These are phyloP conservation scores for Rubia peregrina DNA, from an alignment of 305 asterid genomes.

Conservation along the genomic window DNA sequence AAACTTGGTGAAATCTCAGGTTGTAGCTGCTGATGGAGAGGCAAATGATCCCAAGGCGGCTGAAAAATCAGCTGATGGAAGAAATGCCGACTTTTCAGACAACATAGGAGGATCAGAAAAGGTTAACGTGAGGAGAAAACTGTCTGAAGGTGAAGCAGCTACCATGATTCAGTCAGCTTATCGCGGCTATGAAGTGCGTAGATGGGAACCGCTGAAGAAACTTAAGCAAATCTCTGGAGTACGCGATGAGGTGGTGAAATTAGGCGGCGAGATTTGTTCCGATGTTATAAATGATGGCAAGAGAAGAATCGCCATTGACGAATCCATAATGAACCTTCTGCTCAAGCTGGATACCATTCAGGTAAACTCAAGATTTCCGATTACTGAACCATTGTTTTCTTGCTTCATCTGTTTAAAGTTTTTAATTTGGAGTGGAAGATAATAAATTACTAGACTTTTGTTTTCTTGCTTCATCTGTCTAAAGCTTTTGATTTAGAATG, in stretches of 20 bases:
- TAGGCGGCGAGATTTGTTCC: conserved; percentile 29
- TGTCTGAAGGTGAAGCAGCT: conserved; percentile 57
- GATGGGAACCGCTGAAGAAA: conserved; percentile 59
- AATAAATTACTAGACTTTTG: background rate
- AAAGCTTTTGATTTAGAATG: background rate
- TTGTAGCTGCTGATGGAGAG: background rate
- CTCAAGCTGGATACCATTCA: conserved; percentile 59
- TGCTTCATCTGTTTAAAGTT: too few species aligned
- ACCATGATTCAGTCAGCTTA: conserved; percentile 53
- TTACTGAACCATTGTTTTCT: background rate
- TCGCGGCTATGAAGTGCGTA: conserved; percentile 56
- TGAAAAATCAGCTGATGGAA: conserved; percentile 16
- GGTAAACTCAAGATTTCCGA: conserved; percentile 31
- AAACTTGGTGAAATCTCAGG: background rate
- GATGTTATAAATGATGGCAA: conserved; percentile 25
- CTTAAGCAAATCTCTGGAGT: conserved; percentile 47
- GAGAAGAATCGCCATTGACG: conserved; percentile 37
- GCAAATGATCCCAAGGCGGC: conserved; percentile 8
- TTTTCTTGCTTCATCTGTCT: too few species aligned
- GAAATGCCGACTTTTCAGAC: background rate
- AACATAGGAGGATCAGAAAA: conserved; percentile 7
- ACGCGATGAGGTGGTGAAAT: conserved; percentile 32
- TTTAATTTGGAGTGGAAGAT: background rate
- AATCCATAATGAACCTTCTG: conserved; percentile 61
- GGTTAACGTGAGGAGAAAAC: conserved; percentile 13